Conservation (phyloP, 768 basidiomycete species). For the Pulveroboletus sp. region DNA sequence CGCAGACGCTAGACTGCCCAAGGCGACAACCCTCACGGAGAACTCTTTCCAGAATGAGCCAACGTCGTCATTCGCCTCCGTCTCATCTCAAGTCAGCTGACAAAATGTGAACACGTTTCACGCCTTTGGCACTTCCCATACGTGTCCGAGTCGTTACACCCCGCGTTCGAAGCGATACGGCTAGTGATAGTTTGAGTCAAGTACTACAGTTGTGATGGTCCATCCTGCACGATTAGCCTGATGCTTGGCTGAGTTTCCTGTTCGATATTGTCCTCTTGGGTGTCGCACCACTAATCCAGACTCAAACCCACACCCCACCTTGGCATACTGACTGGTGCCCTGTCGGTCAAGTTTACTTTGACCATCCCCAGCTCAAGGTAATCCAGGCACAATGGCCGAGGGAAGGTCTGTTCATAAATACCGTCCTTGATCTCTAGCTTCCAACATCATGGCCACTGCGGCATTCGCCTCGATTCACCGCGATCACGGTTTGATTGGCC, state of each 20-base stretch:
- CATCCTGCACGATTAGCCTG: slow-evolving; percentile 1
- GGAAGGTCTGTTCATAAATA: slow-evolving; percentile 10
- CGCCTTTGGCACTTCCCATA: background rate
- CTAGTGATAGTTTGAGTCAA: too few species aligned
- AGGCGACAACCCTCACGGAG: background rate
- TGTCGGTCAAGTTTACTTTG: background rate
- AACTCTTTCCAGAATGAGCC: background rate
- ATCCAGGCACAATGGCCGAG: background rate
- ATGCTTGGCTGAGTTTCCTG: slow-evolving; percentile 4
- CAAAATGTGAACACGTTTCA: background rate
- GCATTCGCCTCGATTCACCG: slow-evolving; percentile 33
- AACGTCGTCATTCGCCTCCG: background rate
- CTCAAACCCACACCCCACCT: slow-evolving; percentile 8
- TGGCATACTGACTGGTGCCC: background rate
- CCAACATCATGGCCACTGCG: slow-evolving; percentile 13
- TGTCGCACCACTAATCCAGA: slow-evolving; percentile 1
- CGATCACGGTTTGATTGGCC: slow-evolving; percentile 54
- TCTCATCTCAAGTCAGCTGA: background rate
- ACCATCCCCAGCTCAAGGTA: slow-evolving; percentile 1
- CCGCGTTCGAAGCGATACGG: too few species aligned
- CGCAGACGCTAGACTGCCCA: background rate
- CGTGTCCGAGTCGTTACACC: too few species aligned
- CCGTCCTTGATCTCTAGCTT: slow-evolving; percentile 3
- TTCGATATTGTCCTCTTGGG: background rate
- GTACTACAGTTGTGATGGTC: slow-evolving; percentile 1